Conservation (phyloP, 164 flowering plant genomes). For the Paratinospora sagittata region DNA sequence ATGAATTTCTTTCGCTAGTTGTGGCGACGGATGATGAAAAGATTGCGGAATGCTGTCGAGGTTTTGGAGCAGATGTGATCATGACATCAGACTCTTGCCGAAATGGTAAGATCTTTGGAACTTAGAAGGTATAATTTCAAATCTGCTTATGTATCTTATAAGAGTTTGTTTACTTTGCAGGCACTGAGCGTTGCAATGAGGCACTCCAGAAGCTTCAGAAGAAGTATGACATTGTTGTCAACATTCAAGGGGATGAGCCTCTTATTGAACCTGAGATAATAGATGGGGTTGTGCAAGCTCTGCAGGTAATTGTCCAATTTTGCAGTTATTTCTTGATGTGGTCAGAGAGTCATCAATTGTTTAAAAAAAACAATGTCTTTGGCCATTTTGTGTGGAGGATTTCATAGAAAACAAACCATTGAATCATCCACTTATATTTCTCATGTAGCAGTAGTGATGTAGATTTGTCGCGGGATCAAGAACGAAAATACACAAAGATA, state of each 20-base stretch:
- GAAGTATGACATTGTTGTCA: conserved; percentile 89
- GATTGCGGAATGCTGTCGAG: conserved; percentile 88
- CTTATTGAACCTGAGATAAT: conserved; percentile 96
- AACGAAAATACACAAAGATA: too few species aligned
- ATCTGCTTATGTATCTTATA: background rate
- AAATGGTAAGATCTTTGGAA: conserved; percentile 48
- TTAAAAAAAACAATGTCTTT: too few species aligned
- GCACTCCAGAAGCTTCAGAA: conserved; percentile 74
- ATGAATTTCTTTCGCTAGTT: conserved; percentile 35
- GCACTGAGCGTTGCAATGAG: conserved; percentile 93
- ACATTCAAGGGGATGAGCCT: conserved; percentile 98
- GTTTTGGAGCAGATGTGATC: conserved; percentile 91
- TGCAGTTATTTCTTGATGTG: background rate
- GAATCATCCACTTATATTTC: background rate
- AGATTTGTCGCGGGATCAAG: too few species aligned
- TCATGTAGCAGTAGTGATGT: background rate
- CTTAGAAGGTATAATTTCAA: conserved; percentile 3
- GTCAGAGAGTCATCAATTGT: background rate
- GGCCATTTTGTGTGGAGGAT: background rate
- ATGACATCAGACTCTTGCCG: conserved; percentile 90
- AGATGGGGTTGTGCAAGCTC: conserved; percentile 84
- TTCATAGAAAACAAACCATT: background rate
- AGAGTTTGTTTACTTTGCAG: conserved; percentile 24
- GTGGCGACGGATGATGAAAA: conserved; percentile 94
- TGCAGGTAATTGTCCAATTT: conserved; percentile 46